These are phyloP conservation scores for Diversispora eburnea DNA, from an alignment of 192 early-diverging fungal genomes.

Conservation along the genomic window DNA sequence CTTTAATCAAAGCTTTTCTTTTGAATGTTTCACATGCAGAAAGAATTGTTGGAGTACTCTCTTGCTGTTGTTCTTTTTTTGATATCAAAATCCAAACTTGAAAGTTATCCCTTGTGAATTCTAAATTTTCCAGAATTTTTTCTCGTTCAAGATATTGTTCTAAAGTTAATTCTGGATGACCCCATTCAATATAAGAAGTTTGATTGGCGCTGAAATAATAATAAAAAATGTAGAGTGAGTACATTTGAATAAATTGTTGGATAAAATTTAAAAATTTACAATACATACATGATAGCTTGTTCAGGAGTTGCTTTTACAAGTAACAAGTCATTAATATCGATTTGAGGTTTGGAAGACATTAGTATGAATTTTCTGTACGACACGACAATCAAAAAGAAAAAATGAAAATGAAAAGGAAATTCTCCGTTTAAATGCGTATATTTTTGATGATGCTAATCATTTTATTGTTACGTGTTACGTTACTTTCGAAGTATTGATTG, in stretches of 20 bases:
- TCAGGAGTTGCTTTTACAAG: constrained; percentile 2
- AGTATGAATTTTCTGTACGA: no score
- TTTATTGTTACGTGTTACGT: no score
- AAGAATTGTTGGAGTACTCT: neutral
- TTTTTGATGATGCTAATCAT: no score
- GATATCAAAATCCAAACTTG: constrained; percentile 12
- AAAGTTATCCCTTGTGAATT: constrained; percentile 9
- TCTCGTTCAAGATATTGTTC: constrained; percentile 12
- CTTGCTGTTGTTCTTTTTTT: neutral
- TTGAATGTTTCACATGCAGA: constrained; percentile 9
- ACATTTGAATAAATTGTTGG: neutral
- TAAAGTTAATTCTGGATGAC: neutral
- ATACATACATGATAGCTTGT: neutral
- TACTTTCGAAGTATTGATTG: no score
- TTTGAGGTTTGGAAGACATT: no score
- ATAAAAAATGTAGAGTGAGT: neutral
- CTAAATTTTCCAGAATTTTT: neutral
- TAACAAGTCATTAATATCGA: neutral
- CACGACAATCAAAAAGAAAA: no score
- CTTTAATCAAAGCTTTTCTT: neutral
- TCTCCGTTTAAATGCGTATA: no score
- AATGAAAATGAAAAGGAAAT: no score
- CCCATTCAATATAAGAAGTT: constrained; percentile 17
- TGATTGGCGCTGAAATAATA: neutral
- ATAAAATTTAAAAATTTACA: neutral